phyloP scores from a whole-genome alignment of 1,284 basidiomycete species.

The Coniferiporia weirii region DNA sequence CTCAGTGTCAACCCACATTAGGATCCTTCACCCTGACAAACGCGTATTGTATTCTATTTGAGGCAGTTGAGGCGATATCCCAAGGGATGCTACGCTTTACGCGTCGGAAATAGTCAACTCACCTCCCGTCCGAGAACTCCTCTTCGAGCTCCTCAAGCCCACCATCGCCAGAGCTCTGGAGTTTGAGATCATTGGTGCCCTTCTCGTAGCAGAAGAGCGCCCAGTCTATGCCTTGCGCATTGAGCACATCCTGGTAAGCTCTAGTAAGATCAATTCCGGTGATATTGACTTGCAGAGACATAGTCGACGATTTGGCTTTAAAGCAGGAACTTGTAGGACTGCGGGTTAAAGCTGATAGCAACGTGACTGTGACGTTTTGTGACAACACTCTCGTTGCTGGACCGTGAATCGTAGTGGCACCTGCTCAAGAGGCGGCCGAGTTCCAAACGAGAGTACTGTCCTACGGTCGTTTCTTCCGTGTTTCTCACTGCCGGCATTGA shows the following conservation, averaged over 20 bases:
- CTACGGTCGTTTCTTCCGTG: too few relatives aligned
- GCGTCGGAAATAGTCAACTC: conserved; percentile 24
- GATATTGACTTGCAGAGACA: conserved; percentile 76
- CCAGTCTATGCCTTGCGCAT: conserved; percentile 78
- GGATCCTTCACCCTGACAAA: conserved; percentile 87
- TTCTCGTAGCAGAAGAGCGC: conserved; percentile 83
- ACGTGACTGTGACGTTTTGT: neutral
- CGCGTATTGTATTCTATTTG: conserved; percentile 84
- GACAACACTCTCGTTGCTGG: neutral
- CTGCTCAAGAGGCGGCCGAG: too few relatives aligned
- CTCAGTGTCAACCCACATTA: conserved; percentile 49
- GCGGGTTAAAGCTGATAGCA: neutral
- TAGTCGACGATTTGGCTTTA: conserved; percentile 25
- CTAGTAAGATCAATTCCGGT: conserved; percentile 66
- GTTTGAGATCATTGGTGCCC: conserved; percentile 85
- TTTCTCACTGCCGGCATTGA: too few relatives aligned
- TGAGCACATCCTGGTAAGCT: conserved; percentile 79
- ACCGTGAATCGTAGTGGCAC: too few relatives aligned
- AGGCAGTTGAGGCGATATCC: neutral
- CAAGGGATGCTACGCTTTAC: conserved; percentile 5
- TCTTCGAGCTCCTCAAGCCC: conserved; percentile 90
- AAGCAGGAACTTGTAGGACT: neutral
- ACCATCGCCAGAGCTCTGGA: conserved; percentile 78
- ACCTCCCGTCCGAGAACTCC: conserved; percentile 93
- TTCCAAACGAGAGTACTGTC: too few relatives aligned